Evolutionary conservation across 768 basidiomycete species (phyloP).

Genomic region (Amanita rubescens): DNA sequence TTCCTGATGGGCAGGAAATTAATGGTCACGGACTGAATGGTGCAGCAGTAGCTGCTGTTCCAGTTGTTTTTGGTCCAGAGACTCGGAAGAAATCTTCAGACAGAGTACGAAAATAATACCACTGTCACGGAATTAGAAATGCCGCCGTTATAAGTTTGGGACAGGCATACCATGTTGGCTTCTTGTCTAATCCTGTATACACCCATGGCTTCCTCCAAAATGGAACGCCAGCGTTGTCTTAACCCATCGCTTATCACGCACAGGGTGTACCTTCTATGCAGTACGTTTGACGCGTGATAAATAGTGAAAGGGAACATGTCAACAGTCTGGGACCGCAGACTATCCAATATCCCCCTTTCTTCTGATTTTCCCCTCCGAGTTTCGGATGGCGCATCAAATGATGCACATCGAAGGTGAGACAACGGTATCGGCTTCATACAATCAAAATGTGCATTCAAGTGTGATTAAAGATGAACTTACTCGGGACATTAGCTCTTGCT

Average conservation of each 20-base stretch:
- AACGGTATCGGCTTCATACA: constrained; percentile 66
- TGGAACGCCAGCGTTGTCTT: constrained; percentile 57
- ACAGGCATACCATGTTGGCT: constrained; percentile 54
- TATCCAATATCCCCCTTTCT: constrained; percentile 50
- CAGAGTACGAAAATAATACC: constrained; percentile 53
- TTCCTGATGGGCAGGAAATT: background rate
- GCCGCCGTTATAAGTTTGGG: background rate
- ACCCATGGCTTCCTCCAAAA: constrained; percentile 54
- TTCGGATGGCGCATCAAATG: constrained; percentile 55
- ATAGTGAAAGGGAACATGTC: constrained; percentile 72
- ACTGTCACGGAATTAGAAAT: constrained; percentile 33
- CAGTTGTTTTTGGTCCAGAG: constrained; percentile 39
- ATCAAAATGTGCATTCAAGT: background rate
- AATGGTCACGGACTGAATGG: constrained; percentile 51
- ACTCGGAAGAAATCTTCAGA: constrained; percentile 56
- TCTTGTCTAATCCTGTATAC: constrained; percentile 62
- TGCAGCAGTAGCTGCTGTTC: constrained; percentile 51
- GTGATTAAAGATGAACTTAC: constrained; percentile 32
- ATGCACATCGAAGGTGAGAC: constrained; percentile 66
- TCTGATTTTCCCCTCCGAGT: constrained; percentile 55
- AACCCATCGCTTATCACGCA: constrained; percentile 51
- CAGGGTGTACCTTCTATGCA: constrained; percentile 61
- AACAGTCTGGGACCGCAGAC: constrained; percentile 41
- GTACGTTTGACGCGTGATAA: constrained; percentile 55
- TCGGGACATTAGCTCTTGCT: constrained; percentile 54